Base-by-base conservation (phyloP, 176 grass and related monocot genomes). In the Phoenix dactylifera region DNA sequence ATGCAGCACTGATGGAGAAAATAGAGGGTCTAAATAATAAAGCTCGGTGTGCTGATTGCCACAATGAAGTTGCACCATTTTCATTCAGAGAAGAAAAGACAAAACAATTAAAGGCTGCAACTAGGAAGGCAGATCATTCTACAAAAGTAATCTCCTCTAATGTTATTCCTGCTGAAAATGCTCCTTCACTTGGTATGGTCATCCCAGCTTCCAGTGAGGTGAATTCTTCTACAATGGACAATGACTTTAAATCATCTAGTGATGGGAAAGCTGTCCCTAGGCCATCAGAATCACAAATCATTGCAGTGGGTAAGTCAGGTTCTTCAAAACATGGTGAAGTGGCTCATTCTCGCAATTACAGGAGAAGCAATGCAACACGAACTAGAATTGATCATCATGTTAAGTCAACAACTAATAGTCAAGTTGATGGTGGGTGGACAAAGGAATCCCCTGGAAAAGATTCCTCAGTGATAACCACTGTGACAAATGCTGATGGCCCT, bases 21-120 rank as follows among this genome's bases (percentile, higher is more conserved):
- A 92, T 98, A 60, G 93, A 71, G 54, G 76, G 77, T 54, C 77
- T 98, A 73, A 98, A 98, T 76, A 85, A 80, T 68, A 98, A 98
- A 83, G 67, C 68, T 58, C 72, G 87, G 72, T 79, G 65, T 80
- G 54, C 74, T 79, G 73, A 98, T 58, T 44, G 63, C 58, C 52
- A 57, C 15, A 83, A 62, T 76, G 76, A 59, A 54, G 49, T 18
- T 74, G 69, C 71, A 64, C 32, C 63, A 76, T 54, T 70, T 50
- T 65, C 72, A 57, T 58, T 57, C 18, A 85, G 73, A 76, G 72
- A 92, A 71, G 51, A 79, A 51, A 84, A 70, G 58, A 14, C 35
- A 26, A 82, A 56, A 65, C 35, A 39, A 39, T 53, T 19, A 66
- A 85, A 73, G 52, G 57, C 18, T 72, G 56, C n/a, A 30, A 56